A percentile compares a stretch with the other conserved stretches of the same genome.
Evolutionary conservation across 805 yeast species (phyloP).

Genomic region (Candida insectorum): DNA sequence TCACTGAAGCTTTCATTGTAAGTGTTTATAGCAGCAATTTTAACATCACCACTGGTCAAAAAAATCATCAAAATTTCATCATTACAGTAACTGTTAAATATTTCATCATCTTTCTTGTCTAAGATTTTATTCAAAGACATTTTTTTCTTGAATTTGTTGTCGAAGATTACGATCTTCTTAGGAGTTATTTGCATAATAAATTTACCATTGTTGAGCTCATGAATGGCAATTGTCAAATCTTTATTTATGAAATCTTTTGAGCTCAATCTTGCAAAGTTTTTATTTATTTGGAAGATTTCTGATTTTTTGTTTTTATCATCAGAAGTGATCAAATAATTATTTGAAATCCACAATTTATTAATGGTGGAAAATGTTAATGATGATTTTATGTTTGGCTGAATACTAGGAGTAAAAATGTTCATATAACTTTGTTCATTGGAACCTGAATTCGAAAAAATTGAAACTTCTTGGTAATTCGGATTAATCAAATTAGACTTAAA

Average conservation of each 20-base stretch:
- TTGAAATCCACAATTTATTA: slow-evolving; percentile 71
- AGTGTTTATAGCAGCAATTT: slow-evolving; percentile 44
- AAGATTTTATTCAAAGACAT: slow-evolving; percentile 43
- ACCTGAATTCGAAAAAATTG: slow-evolving; percentile 71
- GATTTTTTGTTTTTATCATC: slow-evolving; percentile 62
- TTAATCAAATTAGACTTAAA: slow-evolving; percentile 61
- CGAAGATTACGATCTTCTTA: slow-evolving; percentile 56
- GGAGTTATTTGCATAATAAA: slow-evolving; percentile 75
- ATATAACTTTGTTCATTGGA: slow-evolving; percentile 51
- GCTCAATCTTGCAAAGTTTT: slow-evolving; percentile 58
- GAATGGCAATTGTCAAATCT: slow-evolving; percentile 63
- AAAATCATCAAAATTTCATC: slow-evolving; percentile 66
- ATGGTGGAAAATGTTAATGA: slow-evolving; percentile 71
- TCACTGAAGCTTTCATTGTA: slow-evolving; percentile 31
- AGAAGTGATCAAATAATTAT: slow-evolving; percentile 67
- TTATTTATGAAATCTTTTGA: slow-evolving; percentile 62
- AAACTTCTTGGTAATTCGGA: slow-evolving; percentile 64
- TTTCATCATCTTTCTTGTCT: slow-evolving; percentile 34
- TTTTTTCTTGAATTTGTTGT: slow-evolving; percentile 54
- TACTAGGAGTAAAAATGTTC: slow-evolving; percentile 61
- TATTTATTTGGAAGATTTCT: slow-evolving; percentile 62
- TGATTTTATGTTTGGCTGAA: slow-evolving; percentile 65
- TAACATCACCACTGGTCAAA: slow-evolving; percentile 68
- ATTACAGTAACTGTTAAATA: slow-evolving; percentile 57
- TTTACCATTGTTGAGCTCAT: slow-evolving; percentile 52